A percentile compares a stretch with the other conserved stretches of the same genome.
These are phyloP conservation scores for Acmispon strigosus DNA, from an alignment of 306 rosid species.

Conservation along the genomic window DNA sequence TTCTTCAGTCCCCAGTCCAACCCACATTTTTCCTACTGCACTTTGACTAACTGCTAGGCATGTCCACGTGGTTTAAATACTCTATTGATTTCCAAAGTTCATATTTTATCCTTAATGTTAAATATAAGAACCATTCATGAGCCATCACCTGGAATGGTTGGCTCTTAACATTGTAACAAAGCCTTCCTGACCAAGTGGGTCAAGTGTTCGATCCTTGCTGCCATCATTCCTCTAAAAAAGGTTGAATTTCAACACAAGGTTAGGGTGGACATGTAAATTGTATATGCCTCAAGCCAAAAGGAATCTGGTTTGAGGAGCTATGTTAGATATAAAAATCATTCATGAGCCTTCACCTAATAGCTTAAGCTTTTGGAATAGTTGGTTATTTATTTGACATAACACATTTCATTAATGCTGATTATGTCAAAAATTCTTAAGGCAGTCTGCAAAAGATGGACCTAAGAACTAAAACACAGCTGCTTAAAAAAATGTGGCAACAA, in stretches of 20 bases:
- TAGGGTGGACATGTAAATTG: background rate
- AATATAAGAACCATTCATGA: background rate
- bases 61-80: background rate
- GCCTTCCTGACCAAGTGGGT: background rate
- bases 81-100: background rate
- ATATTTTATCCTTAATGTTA: background rate
- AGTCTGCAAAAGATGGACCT: background rate
- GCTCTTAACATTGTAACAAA: background rate
- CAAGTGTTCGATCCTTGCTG: background rate
- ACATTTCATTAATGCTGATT: background rate
- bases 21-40: background rate
- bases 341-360: background rate
- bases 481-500: background rate
- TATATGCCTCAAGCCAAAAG: background rate
- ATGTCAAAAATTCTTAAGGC: background rate
- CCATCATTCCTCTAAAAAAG: background rate
- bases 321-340: background rate
- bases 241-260: conserved; percentile 3
- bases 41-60: background rate
- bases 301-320: background rate
- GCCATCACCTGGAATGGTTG: background rate
- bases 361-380: background rate
- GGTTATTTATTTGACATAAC: background rate
- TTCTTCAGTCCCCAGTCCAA: background rate
- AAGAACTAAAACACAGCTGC: background rate